Base-by-base conservation (phyloP, 176 grass and related monocot species). In the Neostapfia colusana region DNA sequence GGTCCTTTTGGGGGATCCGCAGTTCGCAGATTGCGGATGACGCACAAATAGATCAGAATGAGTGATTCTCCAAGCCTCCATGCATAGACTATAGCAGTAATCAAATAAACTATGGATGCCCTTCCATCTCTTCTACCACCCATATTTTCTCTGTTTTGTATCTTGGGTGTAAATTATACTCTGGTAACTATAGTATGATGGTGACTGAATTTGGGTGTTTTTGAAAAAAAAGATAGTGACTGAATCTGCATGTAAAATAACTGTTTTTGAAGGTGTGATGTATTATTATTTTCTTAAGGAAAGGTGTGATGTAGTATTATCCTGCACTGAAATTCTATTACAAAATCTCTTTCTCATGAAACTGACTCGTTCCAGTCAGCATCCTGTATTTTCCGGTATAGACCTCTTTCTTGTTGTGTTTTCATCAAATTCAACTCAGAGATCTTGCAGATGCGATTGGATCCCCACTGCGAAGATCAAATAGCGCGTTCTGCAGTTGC, bases 1-100 rank as follows among this genome's bases (percentile, higher is more conserved):
- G 69, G 56, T 99, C 89, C 27, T 95, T 99, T 70, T 99, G 95
- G 91, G 95, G 95, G 15, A 87, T 99, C n/a, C 84, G 95, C 12
- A 95, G 91, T 54, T 90, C 87, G 12, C 77, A 90, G 54, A 89
- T 99, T 8, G 89, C 87, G 17, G 95, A 99, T 60, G 87, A 90
- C 65, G 79, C 79, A 13, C 61, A 75, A 16, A 42, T 23, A 41
- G 74, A 80, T 54, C 24, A 57, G 58, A 75, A 81, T 18, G 80
- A 83, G 28, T 87, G 84, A 88, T 70, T 11, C 62, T 62, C 20
- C 31, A 17, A 26, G 46, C 34, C 4, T 66, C 53, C 34, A 15
- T 63, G 42, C 25, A 51, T 58, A 77, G 12, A 36, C 4, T 49
- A 24, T 62, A n/a, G 26, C 26, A 20, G 54, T 18, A 18, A 18